Base-by-base conservation (phyloP, 805 yeast species). In the Teunomyces lycoperdinae region DNA sequence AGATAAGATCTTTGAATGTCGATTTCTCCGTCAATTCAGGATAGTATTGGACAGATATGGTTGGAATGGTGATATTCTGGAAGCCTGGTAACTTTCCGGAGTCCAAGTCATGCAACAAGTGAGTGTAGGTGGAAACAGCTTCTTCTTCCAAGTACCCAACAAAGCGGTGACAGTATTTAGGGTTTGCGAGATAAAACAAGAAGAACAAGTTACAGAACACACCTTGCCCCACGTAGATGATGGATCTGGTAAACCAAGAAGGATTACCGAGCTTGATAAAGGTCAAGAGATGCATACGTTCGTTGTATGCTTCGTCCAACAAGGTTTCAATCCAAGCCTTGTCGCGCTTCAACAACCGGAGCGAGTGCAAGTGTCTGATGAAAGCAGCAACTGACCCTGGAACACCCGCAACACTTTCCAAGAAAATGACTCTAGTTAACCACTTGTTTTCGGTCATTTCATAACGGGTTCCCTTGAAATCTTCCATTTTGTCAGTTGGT, bases 61-160 rank as follows among this genome's bases (percentile, higher is more conserved):
- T 75, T 1, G 88, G 88, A 24, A 82, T 71, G 40, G 69, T 54
- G 20, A 68, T 58, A 0, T 67, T 42, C 32, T 74, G 70, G 54
- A 85, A 74, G 36, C 71, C 73, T 2, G 81, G 79, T 43, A 83
- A 65, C 35, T 71, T 64, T 5, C 81, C 81, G 5, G 62, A 56
- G 34, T 79, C 79, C 55, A 85, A 83, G 33, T 76, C 76, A 29
- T 82, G 58, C 39, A 86, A 68, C 49, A 72, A 64, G 57, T 85
- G 80, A 2, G 86, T 70, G 59, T 85, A 85, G 0, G 91, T 85
- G 44, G 76, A 67, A 11, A 85, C 87, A 2, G 89, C 89, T 60
- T 85, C 90, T 58, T 85, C 91, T 62, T 85, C 91, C 44, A 85
- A 68, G 58, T 85, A 85, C 1, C 91, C 91, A 42, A 85, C 91